Evolutionary conservation across 2,329 filamentous ascomycete genomes (phyloP), one percentile per base, ranked within the genome.

Genomic region (Juglanconis oblonga): DNA sequence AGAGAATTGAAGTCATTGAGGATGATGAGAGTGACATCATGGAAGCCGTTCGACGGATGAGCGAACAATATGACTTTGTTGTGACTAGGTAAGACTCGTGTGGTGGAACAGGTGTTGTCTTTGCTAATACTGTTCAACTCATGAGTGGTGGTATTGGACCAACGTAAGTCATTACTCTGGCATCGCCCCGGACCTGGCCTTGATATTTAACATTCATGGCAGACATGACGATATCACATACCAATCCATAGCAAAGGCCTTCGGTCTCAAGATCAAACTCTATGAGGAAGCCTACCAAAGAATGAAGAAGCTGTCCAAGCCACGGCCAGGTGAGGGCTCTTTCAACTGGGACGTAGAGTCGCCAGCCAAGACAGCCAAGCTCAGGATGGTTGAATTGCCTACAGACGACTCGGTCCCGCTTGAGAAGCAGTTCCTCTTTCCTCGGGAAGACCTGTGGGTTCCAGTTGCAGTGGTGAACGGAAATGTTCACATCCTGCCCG

Each of bases 191-290:
- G 13, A 47, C 7, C 5, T 4, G 17, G 4, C 17, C 13, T 4
- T 17, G 13, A 5, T 17, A 59, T 45, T 48, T 48, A 44, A 51
- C 32, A 14, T 4, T 38, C 1, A 7, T 14, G 36, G 14, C 67
- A 96, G 91, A 58, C 94, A 98, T 79, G 95, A 99, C 74, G 95
- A 99, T 72, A 98, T 98, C 67, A 98, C 95, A 32, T 99, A 99
- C 77, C 82, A 90, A 70, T 94, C 92, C 44, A 96, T 99, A 72
- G 93, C 91, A 65, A 92, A 92, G 72, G 95, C 93, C 7, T 98
- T 97, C 73, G 77, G 80, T 48, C 80, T 97, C 7, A 84, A 87
- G 13, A 79, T 98, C 17, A 83, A 87, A 66, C 82, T 96, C 33
- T 91, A 98, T 78, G 77, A 91, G 48, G 84, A 86, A 60, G 88